Evolutionary conservation across 805 yeast genomes (phyloP).

Genomic region (Yamadazyma paraphyllophila): DNA sequence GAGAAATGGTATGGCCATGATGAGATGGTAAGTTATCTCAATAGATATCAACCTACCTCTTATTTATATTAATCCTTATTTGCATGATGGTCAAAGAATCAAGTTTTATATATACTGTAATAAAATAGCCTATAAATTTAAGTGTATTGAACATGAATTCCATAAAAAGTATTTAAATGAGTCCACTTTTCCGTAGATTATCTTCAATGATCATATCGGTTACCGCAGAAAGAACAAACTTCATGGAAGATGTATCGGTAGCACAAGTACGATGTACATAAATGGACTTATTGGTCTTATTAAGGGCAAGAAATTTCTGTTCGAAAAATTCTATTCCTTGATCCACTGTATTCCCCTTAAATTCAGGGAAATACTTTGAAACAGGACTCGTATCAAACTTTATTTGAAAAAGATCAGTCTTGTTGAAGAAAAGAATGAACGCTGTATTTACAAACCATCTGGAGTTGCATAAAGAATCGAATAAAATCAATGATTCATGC

Average conservation of each 20-base stretch:
- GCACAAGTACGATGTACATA: slow-evolving; percentile 95
- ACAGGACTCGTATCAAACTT: slow-evolving; percentile 70
- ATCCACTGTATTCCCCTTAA: slow-evolving; percentile 59
- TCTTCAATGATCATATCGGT: slow-evolving; percentile 88
- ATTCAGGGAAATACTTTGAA: slow-evolving; percentile 74
- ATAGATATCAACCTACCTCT: background rate
- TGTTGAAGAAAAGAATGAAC: slow-evolving; percentile 84
- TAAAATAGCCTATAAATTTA: background rate
- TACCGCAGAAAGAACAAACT: slow-evolving; percentile 85
- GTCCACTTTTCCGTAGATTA: slow-evolving; percentile 74
- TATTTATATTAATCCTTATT: slow-evolving; percentile 4
- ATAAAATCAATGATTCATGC: slow-evolving; percentile 83
- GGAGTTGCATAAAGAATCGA: slow-evolving; percentile 80
- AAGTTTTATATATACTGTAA: slow-evolving; percentile 5
- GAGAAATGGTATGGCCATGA: slow-evolving; percentile 86
- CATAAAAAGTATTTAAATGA: slow-evolving; percentile 40
- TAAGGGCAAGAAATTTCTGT: slow-evolving; percentile 58
- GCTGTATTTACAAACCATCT: slow-evolving; percentile 85
- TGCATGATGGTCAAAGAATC: slow-evolving; percentile 6
- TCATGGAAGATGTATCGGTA: slow-evolving; percentile 86
- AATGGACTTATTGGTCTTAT: slow-evolving; percentile 68
- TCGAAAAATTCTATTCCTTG: slow-evolving; percentile 74
- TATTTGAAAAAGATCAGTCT: slow-evolving; percentile 74
- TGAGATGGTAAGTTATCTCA: slow-evolving; percentile 53
- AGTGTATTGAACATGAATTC: background rate